These are phyloP conservation scores for Colletotrichum sp. DNA, from an alignment of 2,329 filamentous ascomycete genomes.

Conservation along the genomic window DNA sequence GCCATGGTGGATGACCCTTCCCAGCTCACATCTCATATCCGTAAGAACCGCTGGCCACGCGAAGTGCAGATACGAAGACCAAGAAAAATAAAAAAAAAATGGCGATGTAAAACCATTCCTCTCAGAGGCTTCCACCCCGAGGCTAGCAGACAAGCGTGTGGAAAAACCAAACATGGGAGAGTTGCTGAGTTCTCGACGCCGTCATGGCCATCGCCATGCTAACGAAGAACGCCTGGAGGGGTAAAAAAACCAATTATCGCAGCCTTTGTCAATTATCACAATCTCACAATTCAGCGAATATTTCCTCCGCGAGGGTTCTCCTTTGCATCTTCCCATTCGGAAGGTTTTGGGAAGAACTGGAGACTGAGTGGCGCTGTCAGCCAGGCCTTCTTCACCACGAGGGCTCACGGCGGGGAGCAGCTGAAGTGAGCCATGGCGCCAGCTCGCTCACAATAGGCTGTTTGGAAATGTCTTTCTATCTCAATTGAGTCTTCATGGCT, in stretches of 20 bases:
- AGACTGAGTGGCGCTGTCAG: background rate
- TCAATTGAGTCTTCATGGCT: background rate
- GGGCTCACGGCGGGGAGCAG: background rate
- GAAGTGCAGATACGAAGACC: slow-evolving; percentile 7
- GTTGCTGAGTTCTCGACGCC: background rate
- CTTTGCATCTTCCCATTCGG: background rate
- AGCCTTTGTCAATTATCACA: background rate
- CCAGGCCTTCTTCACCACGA: background rate
- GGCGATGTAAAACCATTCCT: background rate
- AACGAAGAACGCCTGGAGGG: background rate
- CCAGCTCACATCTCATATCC: background rate
- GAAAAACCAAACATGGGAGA: background rate
- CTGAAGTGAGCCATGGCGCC: background rate
- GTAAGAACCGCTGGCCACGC: background rate
- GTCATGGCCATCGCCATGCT: background rate
- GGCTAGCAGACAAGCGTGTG: background rate
- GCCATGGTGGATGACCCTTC: background rate
- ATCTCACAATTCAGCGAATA: background rate
- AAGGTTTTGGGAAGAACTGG: background rate
- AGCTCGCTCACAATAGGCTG: too few species aligned
- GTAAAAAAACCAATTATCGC: background rate
- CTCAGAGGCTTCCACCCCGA: background rate
- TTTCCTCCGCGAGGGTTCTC: background rate
- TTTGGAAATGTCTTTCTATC: background rate
- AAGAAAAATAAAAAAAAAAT: background rate